phyloP scores from a whole-genome alignment of 208 protist genomes.

The Balamuthia mandrillaris region DNA sequence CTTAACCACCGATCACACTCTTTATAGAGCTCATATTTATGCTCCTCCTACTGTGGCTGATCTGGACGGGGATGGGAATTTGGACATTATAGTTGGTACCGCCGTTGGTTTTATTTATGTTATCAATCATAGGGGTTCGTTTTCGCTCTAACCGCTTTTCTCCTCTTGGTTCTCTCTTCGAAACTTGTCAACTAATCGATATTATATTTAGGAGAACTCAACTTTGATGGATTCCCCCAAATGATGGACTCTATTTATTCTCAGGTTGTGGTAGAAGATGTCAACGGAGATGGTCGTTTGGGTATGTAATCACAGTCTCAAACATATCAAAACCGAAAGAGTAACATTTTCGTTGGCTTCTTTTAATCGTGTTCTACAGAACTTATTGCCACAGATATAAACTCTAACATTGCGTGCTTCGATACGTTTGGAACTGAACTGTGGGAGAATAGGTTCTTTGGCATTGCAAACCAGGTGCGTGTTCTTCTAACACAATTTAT shows the following conservation, averaged over 20 bases:
- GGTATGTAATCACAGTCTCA: conserved; percentile 11
- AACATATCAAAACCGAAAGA: no score
- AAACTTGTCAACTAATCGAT: neutral
- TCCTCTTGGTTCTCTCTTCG: no score
- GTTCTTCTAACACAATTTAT: neutral
- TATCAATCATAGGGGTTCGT: conserved; percentile 67
- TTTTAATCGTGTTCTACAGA: conserved; percentile 40
- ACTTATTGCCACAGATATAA: conserved; percentile 80
- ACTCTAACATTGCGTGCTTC: conserved; percentile 82
- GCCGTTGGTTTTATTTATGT: conserved; percentile 76
- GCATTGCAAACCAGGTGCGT: neutral
- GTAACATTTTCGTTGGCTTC: no score
- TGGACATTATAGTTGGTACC: conserved; percentile 72
- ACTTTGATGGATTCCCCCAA: conserved; percentile 25
- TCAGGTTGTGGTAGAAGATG: conserved; percentile 75
- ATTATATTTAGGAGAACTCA: neutral
- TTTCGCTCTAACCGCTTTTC: neutral
- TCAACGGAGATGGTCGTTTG: conserved; percentile 78
- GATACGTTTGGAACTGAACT: conserved; percentile 66
- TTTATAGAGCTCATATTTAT: conserved; percentile 69
- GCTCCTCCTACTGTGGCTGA: conserved; percentile 78
- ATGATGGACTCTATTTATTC: conserved; percentile 76
- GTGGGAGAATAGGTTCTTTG: conserved; percentile 74
- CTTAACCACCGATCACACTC: conserved; percentile 69
- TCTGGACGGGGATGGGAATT: conserved; percentile 68